Conservation (phyloP, 2,329 filamentous ascomycete genomes). For the Lecanicillium sp. region DNA sequence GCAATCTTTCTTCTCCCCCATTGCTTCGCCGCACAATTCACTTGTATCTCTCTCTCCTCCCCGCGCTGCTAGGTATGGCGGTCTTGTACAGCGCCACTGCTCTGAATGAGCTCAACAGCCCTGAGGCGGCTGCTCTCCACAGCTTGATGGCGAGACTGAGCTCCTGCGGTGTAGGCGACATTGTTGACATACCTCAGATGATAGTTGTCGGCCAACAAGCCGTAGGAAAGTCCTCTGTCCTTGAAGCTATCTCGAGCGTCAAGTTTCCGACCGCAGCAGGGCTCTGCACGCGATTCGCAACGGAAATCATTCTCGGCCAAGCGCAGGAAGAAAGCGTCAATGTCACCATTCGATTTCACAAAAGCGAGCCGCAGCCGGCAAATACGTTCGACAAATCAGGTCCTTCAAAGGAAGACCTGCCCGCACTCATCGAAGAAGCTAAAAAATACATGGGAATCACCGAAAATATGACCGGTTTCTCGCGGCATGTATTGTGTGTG, state of each 20-base stretch:
- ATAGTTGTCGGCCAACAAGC: slow-evolving; percentile 57
- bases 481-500: slow-evolving; percentile 40
- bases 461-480: slow-evolving; percentile 29
- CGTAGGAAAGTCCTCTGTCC: slow-evolving; percentile 57
- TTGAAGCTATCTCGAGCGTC: slow-evolving; percentile 58
- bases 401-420: slow-evolving; percentile 36
- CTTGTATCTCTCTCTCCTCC: no score
- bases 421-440: slow-evolving; percentile 45
- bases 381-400: slow-evolving; percentile 25
- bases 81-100: no score
- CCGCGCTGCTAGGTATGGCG: no score
- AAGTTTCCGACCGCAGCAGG: slow-evolving; percentile 51
- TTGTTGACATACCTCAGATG: slow-evolving; percentile 46
- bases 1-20: no score
- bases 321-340: slow-evolving; percentile 28
- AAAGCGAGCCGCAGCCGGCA: slow-evolving; percentile 19
- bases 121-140: slow-evolving; percentile 41
- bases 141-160: slow-evolving; percentile 48
- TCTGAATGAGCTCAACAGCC: slow-evolving; percentile 36
- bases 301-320: slow-evolving; percentile 49
- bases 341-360: slow-evolving; percentile 39
- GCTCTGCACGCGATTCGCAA: slow-evolving; percentile 56
- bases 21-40: no score
- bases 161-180: slow-evolving; percentile 39
- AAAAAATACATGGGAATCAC: slow-evolving; percentile 43